Base-by-base conservation (phyloP, 2,329 filamentous ascomycete genomes). In the Periconia sp. region DNA sequence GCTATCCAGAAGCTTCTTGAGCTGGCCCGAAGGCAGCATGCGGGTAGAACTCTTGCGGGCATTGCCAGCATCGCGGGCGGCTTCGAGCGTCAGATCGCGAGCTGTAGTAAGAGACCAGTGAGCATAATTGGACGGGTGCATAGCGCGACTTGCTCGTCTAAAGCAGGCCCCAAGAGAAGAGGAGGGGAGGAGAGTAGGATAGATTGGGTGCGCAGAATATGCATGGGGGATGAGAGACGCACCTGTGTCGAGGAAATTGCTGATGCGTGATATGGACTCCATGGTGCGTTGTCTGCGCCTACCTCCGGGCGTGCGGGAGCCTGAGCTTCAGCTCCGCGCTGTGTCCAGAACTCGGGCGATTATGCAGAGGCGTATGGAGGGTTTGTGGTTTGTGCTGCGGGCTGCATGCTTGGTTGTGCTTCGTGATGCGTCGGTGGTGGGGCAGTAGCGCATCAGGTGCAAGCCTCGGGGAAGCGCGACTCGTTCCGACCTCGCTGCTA, bases 241-340 rank as follows among this genome's bases (percentile, higher is more conserved):
- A 95, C 92, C 91, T 74, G 88, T 94, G 78, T 97, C 94, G 71
- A 99, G 86, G 74, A 97, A 83, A 69, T 85, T 89, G 59, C 92
- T 95, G 72, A 99, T 95, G 65, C 89, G 84, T 54, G 92, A 91
- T 68, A 97, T 91, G 16, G 92, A 95, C 82, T 99, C 94, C 94
- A 99, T 99, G 46, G 53, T 56, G 46, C 49, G 30, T 46, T 25
- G 29, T 17, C 47, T 34, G 32, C 34, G 28, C 46, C 48, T 47
- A 44, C 47, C 36, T 52, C 45, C 44, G 50, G 48, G 51, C 48
- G 50, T 48, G 47, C 35, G 48, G 25, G 36, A 43, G 40, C 46
- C 23, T 38, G 25, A 26, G 32, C 31, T 19, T 37, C 26, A 32
- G 32, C 40, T 39, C 34, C 32, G 43, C 45, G n/a, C n/a, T n/a